Percentiles rank a stretch among this genome's conserved stretches.
phyloP scores from a whole-genome alignment of 179 eudicot species.

The Monotropa hypopitys region DNA sequence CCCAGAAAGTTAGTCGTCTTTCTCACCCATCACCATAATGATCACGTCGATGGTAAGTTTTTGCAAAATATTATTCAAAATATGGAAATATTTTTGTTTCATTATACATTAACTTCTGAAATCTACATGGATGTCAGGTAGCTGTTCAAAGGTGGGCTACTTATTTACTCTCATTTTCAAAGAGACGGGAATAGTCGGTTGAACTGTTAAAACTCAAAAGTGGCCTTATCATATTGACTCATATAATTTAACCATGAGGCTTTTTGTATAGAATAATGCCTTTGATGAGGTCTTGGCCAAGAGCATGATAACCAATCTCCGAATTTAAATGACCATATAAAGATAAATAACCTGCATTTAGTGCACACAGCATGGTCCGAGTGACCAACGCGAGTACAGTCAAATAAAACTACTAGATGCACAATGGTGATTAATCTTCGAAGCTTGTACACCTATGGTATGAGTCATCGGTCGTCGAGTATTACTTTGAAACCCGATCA shows the following conservation, averaged over 20 bases:
- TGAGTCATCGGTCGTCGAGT: not conserved
- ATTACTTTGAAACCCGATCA: not conserved
- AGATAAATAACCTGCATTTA: not conserved
- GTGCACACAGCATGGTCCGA: not conserved
- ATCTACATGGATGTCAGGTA: not conserved
- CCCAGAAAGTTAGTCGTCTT: slow-evolving; percentile 80
- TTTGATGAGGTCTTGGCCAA: not conserved
- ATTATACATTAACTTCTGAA: not conserved
- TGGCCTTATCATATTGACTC: not conserved
- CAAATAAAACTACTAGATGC: not conserved
- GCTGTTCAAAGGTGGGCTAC: slow-evolving; percentile 1
- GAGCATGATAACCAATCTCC: not conserved
- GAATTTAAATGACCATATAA: not conserved
- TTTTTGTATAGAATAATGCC: not conserved
- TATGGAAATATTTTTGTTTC: not conserved
- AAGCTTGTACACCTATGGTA: not conserved
- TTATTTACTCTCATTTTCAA: not conserved
- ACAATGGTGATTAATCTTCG: not conserved
- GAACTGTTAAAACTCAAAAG: not conserved
- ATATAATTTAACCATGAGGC: not conserved
- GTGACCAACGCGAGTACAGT: not conserved
- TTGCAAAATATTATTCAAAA: not conserved
- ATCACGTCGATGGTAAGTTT: slow-evolving; percentile 87
- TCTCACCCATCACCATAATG: slow-evolving; percentile 86
- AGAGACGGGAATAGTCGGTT: not conserved